Evolutionary conservation across 768 basidiomycete genomes (phyloP), one percentile per base, ranked within the genome.

Genomic region (Aureoboletus auriporus): DNA sequence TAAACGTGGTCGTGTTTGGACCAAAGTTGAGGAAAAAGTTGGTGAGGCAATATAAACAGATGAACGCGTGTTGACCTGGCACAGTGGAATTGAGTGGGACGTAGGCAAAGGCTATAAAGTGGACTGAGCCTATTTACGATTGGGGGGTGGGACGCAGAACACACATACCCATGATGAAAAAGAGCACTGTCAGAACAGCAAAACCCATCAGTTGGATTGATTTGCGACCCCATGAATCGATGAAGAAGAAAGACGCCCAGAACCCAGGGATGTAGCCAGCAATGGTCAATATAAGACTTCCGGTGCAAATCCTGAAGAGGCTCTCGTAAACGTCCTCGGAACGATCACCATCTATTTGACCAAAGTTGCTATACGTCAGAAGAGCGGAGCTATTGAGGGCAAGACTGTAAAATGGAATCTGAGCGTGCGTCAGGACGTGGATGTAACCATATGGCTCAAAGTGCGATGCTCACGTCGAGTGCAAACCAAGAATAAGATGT

Each of bases 401-500:
- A 34, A 95, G 77, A 42, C 87, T 89, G 65, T 93, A 92, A 72
- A 92, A 93, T 6, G 90, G 88, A 44, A 93, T 80, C 82, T 87
- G 43, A n/a, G 55, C 28, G 8, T 26, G 39, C 8, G 36, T 58
- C 37, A 46, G 39, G 42, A 44, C 16, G 27, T 28, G 42, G n/a
- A n/a, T 31, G 8, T 31, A 33, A 42, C 13, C 29, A 33, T 41
- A n/a, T n/a, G 17, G 39, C 14, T n/a, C 13, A 20, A 36, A 46
- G 12, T 10, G 20, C 10, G 36, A 12, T 14, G 68, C 84, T 50
- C 39, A 84, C 84, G 52, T 87, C 86, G n/a, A 92, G 77, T 14
- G 90, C 91, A 56, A 93, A 93, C 92, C 93, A 93, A 6, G 84
- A 87, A 64, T 84, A 93, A 0, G 87, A 65, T 8, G 80, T 76